Percentiles rank a stretch among this genome's conserved stretches.
These are phyloP conservation scores for Diaporthe vaccinii DNA, from an alignment of 2,329 filamentous ascomycete species.

Conservation along the genomic window DNA sequence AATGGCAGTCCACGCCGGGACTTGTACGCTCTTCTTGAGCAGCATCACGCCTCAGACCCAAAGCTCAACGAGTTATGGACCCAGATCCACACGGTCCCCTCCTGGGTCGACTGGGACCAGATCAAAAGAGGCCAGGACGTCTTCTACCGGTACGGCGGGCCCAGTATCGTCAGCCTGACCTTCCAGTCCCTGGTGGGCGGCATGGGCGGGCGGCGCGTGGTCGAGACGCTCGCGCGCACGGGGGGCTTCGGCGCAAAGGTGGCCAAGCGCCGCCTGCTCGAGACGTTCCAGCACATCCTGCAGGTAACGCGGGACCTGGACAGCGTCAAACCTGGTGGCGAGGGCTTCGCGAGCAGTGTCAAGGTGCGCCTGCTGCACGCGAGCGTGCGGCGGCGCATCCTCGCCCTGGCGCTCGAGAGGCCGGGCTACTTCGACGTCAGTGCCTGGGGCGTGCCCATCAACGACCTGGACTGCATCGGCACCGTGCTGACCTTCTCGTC, in stretches of 20 bases:
- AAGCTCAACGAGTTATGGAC: conserved; percentile 72
- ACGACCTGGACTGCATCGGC: conserved; percentile 80
- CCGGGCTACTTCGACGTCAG: conserved; percentile 74
- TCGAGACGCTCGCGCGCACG: conserved; percentile 80
- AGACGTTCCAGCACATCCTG: conserved; percentile 82
- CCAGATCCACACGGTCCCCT: conserved; percentile 75
- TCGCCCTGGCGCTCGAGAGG: conserved; percentile 66
- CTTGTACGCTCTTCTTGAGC: conserved; percentile 72
- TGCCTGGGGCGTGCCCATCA: conserved; percentile 76
- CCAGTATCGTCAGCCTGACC: conserved; percentile 73
- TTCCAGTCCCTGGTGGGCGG: conserved; percentile 77
- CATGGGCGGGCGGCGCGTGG: conserved; percentile 79
- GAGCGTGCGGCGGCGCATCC: conserved; percentile 74
- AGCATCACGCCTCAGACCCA: conserved; percentile 69
- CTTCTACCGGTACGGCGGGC: conserved; percentile 81
- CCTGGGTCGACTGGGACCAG: conserved; percentile 85
- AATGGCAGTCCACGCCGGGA: conserved; percentile 62
- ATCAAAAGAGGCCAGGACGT: conserved; percentile 81
- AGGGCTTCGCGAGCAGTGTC: conserved; percentile 74
- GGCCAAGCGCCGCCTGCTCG: conserved; percentile 72
- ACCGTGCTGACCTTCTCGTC: conserved; percentile 80
- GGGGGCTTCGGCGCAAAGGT: conserved; percentile 80
- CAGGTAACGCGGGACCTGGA: conserved; percentile 76
- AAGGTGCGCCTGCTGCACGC: conserved; percentile 79
- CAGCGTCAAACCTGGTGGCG: conserved; percentile 76